Conservation (phyloP, 2,329 filamentous ascomycete genomes). For the Emydomyces testavorans region DNA sequence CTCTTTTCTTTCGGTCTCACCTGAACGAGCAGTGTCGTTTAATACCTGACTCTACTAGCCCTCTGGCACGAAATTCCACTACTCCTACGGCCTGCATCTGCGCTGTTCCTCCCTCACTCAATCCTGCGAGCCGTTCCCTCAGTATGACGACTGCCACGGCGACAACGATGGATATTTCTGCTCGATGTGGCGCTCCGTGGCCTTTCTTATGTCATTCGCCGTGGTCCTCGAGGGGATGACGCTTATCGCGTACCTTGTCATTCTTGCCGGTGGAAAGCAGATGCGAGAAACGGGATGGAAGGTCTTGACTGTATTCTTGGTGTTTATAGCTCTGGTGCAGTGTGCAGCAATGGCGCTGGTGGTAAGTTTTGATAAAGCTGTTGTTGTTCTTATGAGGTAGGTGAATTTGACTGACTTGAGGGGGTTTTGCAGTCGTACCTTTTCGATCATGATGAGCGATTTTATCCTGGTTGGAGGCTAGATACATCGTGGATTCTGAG, state of each 20-base stretch:
- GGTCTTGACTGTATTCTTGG: conserved; percentile 55
- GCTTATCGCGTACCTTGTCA: conserved; percentile 65
- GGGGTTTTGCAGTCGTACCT: conserved; percentile 55
- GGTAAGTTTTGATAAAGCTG: too few species aligned
- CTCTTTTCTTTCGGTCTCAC: not conserved
- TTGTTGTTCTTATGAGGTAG: too few species aligned
- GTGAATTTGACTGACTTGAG: conserved; percentile 7
- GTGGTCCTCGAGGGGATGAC: conserved; percentile 71
- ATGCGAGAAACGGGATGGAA: conserved; percentile 76
- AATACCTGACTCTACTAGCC: too few species aligned
- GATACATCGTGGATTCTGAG: conserved; percentile 68
- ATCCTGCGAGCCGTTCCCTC: conserved; percentile 49
- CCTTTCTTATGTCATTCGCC: conserved; percentile 76
- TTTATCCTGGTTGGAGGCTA: conserved; percentile 70
- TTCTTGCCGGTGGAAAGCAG: conserved; percentile 66
- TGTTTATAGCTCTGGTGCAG: conserved; percentile 56
- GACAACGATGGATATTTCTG: conserved; percentile 63
- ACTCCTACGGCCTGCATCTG: conserved; percentile 67
- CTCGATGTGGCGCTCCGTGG: conserved; percentile 78
- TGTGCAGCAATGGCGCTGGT: conserved; percentile 70
- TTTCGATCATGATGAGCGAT: conserved; percentile 71
- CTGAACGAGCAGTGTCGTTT: too few species aligned
- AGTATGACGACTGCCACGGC: conserved; percentile 52
- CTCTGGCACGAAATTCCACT: conserved; percentile 40
- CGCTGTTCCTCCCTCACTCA: conserved; percentile 62